Conservation (phyloP, 306 rosid species). For the Arachis stenosperma region DNA sequence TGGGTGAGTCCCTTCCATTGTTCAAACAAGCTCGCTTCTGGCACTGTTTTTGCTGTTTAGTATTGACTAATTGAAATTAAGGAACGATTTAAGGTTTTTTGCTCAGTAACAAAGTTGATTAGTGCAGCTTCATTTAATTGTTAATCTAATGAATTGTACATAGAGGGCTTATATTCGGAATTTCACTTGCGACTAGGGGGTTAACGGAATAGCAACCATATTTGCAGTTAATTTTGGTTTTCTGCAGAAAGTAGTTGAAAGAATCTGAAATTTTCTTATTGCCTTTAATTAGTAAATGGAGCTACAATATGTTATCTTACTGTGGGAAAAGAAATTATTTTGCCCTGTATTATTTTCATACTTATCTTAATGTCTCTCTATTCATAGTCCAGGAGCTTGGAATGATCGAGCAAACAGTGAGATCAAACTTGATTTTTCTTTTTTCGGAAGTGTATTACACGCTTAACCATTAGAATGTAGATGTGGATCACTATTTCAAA, state of each 20-base stretch:
- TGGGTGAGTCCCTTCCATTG: conserved; percentile 68
- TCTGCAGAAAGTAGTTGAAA: neutral
- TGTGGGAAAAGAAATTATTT: neutral
- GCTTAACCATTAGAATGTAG: neutral
- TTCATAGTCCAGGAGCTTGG: neutral
- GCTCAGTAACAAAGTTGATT: neutral
- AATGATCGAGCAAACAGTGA: conserved; percentile 25
- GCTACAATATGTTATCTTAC: neutral
- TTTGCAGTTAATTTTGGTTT: neutral
- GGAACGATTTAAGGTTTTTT: neutral
- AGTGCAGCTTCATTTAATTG: neutral
- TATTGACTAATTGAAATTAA: neutral
- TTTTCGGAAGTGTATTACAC: conserved; percentile 17
- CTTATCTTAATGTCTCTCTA: conserved; percentile 24
- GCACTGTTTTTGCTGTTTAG: neutral
- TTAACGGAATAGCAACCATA: neutral
- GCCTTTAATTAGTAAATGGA: neutral
- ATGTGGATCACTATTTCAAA: conserved; percentile 6
- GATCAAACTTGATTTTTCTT: conserved; percentile 24
- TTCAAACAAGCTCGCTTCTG: conserved; percentile 16
- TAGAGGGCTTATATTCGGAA: neutral
- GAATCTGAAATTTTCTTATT: neutral
- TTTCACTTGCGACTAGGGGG: neutral
- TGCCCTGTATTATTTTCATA: neutral
- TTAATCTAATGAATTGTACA: neutral